Conservation (phyloP, 345 rosid species). For the Salix purpurea region DNA sequence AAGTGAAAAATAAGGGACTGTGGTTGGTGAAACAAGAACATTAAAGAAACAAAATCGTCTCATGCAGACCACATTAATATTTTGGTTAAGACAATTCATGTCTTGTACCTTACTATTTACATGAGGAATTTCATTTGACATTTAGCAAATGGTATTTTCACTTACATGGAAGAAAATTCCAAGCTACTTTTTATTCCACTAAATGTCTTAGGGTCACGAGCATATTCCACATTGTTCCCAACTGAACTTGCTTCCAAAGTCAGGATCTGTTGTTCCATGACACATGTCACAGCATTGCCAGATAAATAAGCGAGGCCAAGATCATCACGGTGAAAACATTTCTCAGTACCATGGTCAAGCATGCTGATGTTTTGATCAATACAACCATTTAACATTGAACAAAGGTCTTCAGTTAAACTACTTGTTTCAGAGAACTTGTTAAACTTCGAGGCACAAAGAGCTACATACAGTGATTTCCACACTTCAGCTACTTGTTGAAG, state of each 20-base stretch:
- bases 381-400: constrained; percentile 27
- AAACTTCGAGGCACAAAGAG: constrained; percentile 24
- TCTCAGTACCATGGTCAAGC: constrained; percentile 14
- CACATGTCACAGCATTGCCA: constrained; percentile 29
- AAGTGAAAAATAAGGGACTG: constrained; percentile 9
- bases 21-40: not conserved
- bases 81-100: not conserved
- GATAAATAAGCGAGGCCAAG: constrained; percentile 24
- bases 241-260: constrained; percentile 18
- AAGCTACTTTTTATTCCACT: constrained; percentile 11
- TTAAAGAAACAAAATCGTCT: not conserved
- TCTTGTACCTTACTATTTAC: constrained; percentile 1
- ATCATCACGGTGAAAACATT: constrained; percentile 22
- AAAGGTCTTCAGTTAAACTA: constrained; percentile 28
- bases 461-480: constrained; percentile 46
- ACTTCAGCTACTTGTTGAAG: constrained; percentile 30
- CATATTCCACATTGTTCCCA: constrained; percentile 14
- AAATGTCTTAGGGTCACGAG: not conserved
- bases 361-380: constrained; percentile 22
- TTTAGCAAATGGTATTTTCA: constrained; percentile 7
- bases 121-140: not conserved
- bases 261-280: constrained; percentile 30
- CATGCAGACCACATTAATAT: not conserved
- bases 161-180: constrained; percentile 42
- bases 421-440: constrained; percentile 11